Conservation (phyloP, 768 basidiomycete genomes). For the Mycena pura region DNA sequence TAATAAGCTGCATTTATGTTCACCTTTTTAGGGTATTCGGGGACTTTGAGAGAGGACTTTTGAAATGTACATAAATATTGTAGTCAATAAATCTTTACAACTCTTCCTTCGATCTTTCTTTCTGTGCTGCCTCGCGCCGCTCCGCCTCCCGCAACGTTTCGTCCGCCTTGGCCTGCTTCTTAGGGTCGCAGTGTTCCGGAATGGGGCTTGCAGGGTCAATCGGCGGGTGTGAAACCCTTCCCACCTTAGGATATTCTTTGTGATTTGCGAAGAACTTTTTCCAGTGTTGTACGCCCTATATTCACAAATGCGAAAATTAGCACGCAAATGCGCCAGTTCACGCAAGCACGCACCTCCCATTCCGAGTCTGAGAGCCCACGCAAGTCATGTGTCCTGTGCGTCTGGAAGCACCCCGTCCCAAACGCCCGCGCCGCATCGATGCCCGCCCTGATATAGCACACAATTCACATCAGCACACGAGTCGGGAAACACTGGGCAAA, state of each 20-base stretch:
- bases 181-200: slow-evolving; percentile 75
- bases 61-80: slow-evolving; percentile 18
- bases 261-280: slow-evolving; percentile 87
- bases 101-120: slow-evolving; percentile 27
- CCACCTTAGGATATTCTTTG: slow-evolving; percentile 80
- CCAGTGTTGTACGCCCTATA: slow-evolving; percentile 84
- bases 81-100: slow-evolving; percentile 16
- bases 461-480: slow-evolving; percentile 12
- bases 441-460: slow-evolving; percentile 62
- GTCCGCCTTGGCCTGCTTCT: slow-evolving; percentile 50
- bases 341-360: slow-evolving; percentile 58
- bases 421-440: slow-evolving; percentile 91
- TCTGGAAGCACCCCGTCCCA: slow-evolving; percentile 91
- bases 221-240: slow-evolving; percentile 74
- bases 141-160: slow-evolving; percentile 39
- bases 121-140: slow-evolving; percentile 17
- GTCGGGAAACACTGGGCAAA: slow-evolving; percentile 18
- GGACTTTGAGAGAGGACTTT: background rate
- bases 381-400: slow-evolving; percentile 90
- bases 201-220: slow-evolving; percentile 81
- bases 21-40: background rate
- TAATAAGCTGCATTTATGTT: background rate
- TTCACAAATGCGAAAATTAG: slow-evolving; percentile 4
- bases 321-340: background rate
- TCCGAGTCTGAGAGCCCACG: slow-evolving; percentile 81